These are phyloP conservation scores for Amanita rimosa DNA, from an alignment of 768 basidiomycete species.

Conservation along the genomic window DNA sequence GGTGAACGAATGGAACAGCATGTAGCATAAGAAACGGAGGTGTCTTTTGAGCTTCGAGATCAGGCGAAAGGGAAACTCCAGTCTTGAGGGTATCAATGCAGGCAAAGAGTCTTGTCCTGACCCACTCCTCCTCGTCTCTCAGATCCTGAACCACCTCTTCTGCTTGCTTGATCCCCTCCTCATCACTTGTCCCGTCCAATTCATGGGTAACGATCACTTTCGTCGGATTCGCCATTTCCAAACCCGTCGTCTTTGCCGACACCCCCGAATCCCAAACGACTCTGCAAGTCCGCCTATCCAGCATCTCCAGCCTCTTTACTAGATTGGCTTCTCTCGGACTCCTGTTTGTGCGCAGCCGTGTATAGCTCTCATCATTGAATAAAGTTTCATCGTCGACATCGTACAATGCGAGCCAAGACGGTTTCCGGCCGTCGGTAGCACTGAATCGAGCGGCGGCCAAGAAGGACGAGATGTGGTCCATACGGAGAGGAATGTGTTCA, in stretches of 20 bases:
- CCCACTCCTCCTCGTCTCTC: slow-evolving; percentile 21
- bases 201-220: slow-evolving; percentile 22
- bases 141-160: slow-evolving; percentile 10
- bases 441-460: slow-evolving; percentile 36
- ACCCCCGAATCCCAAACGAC: slow-evolving; percentile 22
- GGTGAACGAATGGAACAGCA: slow-evolving; percentile 16
- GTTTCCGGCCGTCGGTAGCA: slow-evolving; percentile 22
- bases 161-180: slow-evolving; percentile 15
- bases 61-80: slow-evolving; percentile 15
- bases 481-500: slow-evolving; percentile 41
- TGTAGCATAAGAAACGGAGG: slow-evolving; percentile 28
- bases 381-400: slow-evolving; percentile 31
- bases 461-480: slow-evolving; percentile 33
- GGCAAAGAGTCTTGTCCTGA: slow-evolving; percentile 26
- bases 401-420: slow-evolving; percentile 40
- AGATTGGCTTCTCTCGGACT: slow-evolving; percentile 31
- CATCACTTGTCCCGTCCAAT: slow-evolving; percentile 10
- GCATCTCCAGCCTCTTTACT: slow-evolving; percentile 27
- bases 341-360: slow-evolving; percentile 29
- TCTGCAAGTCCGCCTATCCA: slow-evolving; percentile 32
- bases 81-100: slow-evolving; percentile 29
- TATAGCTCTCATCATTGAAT: slow-evolving; percentile 32
- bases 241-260: slow-evolving; percentile 19
- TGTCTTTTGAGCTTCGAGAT: slow-evolving; percentile 20
- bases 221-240: slow-evolving; percentile 20